A percentile compares a stretch with the other conserved stretches of the same genome.
Evolutionary conservation across 352 stramenopile genomes (phyloP).

Genomic region (Phytophthora tubulina): DNA sequence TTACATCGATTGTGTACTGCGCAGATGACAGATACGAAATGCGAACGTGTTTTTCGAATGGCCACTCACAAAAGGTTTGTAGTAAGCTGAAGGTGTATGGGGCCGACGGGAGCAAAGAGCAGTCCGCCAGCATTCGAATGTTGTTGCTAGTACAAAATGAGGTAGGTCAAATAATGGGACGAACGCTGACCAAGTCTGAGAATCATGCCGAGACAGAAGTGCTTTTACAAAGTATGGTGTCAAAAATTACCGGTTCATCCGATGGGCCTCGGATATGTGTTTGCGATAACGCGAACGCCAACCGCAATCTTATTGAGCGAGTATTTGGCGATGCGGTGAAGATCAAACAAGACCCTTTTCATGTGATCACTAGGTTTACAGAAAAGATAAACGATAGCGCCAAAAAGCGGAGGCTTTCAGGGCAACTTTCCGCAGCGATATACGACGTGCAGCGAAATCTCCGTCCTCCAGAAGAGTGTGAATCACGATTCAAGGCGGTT

Average conservation of each 20-base stretch:
- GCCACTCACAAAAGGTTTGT: slow-evolving; percentile 26
- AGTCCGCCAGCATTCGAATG: slow-evolving; percentile 8
- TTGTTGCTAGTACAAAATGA: slow-evolving; percentile 29
- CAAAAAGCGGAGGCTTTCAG: background rate
- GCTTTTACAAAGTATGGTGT: slow-evolving; percentile 1
- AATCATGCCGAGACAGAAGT: slow-evolving; percentile 23
- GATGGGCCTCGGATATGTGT: slow-evolving; percentile 14
- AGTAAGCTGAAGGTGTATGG: slow-evolving; percentile 15
- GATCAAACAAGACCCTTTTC: slow-evolving; percentile 25
- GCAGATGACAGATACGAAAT: slow-evolving; percentile 10
- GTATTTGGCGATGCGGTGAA: slow-evolving; percentile 2
- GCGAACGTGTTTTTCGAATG: slow-evolving; percentile 12
- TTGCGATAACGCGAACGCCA: slow-evolving; percentile 18
- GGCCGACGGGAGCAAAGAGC: slow-evolving; percentile 4
- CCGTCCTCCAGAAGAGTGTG: background rate
- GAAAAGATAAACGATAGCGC: slow-evolving; percentile 5
- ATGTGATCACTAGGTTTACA: slow-evolving; percentile 9
- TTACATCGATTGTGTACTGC: background rate
- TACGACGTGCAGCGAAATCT: slow-evolving; percentile 12
- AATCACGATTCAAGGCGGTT: background rate
- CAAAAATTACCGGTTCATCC: slow-evolving; percentile 10
- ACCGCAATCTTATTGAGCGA: slow-evolving; percentile 5
- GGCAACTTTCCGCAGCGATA: slow-evolving; percentile 4
- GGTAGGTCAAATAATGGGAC: slow-evolving; percentile 8
- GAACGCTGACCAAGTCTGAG: slow-evolving; percentile 1